phyloP scores from a whole-genome alignment of 2,329 filamentous ascomycete genomes.

The Cercospora berteroae region DNA sequence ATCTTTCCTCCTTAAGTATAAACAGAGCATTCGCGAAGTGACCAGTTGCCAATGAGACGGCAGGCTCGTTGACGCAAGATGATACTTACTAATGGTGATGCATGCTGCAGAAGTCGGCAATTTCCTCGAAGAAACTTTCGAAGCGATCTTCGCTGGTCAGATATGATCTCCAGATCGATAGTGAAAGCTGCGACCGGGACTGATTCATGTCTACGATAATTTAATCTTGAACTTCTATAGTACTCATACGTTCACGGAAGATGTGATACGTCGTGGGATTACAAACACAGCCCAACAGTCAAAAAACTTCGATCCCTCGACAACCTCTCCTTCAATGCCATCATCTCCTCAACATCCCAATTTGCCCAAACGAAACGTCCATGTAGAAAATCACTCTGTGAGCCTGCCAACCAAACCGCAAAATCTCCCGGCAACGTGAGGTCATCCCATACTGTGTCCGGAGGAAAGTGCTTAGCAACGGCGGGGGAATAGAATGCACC shows the following conservation, averaged over 20 bases:
- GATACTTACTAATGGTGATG: too few relatives aligned
- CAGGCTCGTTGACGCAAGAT: too few relatives aligned
- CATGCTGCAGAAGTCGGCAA: background rate
- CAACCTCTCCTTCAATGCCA: constrained; percentile 14
- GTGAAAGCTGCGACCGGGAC: background rate
- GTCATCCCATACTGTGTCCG: constrained; percentile 20
- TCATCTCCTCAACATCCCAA: constrained; percentile 29
- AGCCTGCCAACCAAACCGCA: constrained; percentile 41
- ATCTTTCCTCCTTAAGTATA: background rate
- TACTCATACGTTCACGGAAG: too few relatives aligned
- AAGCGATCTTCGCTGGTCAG: background rate
- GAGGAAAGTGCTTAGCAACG: background rate
- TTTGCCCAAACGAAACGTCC: constrained; percentile 36
- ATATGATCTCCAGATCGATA: background rate
- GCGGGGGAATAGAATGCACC: constrained; percentile 12
- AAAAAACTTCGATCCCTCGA: constrained; percentile 23
- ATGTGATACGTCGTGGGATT: background rate
- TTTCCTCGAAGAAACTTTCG: background rate
- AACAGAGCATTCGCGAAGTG: constrained; percentile 30
- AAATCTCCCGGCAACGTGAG: constrained; percentile 31
- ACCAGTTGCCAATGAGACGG: too few relatives aligned
- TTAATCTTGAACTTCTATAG: too few relatives aligned
- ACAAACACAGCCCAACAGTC: constrained; percentile 23
- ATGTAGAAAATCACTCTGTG: constrained; percentile 43
- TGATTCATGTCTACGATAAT: too few relatives aligned